Conservation (phyloP, 2,329 filamentous ascomycete species). For the Diaporthe sp. region DNA sequence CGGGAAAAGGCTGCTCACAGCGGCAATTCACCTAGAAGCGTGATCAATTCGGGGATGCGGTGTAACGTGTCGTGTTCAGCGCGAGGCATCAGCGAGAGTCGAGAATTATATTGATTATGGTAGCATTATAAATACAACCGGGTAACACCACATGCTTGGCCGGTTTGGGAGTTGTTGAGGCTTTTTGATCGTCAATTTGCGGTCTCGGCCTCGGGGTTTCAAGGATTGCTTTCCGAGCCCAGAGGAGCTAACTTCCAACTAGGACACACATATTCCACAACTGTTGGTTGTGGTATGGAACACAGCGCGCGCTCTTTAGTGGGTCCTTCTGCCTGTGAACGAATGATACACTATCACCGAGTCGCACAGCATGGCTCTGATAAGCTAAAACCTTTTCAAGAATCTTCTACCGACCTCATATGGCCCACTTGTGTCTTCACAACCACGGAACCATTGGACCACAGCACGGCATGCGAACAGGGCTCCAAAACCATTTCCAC, state of each 20-base stretch:
- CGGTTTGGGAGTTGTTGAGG: neutral
- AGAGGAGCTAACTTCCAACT: neutral
- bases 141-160: neutral
- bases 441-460: slow-evolving; percentile 20
- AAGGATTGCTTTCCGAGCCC: neutral
- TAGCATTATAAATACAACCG: neutral
- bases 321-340: neutral
- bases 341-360: neutral
- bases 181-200: neutral
- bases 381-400: slow-evolving; percentile 5
- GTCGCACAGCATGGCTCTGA: neutral
- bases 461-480: neutral
- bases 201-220: neutral
- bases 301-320: slow-evolving; percentile 23
- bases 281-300: neutral
- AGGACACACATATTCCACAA: neutral
- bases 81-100: neutral
- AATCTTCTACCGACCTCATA: slow-evolving; percentile 26
- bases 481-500: neutral
- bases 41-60: neutral
- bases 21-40: neutral
- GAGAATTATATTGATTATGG: neutral
- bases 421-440: slow-evolving; percentile 17
- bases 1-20: neutral
- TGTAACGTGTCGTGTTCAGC: neutral